phyloP scores from a whole-genome alignment of 768 basidiomycete genomes.

The Trametes coccinea region DNA sequence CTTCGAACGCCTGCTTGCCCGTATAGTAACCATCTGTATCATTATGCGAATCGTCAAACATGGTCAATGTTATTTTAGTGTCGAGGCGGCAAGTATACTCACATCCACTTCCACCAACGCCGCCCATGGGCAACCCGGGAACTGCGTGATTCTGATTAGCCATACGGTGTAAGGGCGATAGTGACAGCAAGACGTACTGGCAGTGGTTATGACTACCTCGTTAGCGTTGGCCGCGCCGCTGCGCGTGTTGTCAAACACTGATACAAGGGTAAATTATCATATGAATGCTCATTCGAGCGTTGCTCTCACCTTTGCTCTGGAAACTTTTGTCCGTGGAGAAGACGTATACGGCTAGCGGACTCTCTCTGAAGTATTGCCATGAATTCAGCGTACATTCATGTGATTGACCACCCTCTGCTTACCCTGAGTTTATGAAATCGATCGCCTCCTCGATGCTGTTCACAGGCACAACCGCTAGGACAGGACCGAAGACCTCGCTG shows the following conservation, averaged over 20 bases:
- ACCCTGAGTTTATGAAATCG: slow-evolving; percentile 63
- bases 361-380: background rate
- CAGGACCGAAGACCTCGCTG: slow-evolving; percentile 84
- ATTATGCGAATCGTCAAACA: background rate
- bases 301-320: slow-evolving; percentile 54
- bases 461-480: slow-evolving; percentile 74
- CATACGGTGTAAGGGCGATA: background rate
- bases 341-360: slow-evolving; percentile 73
- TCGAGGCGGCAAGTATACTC: background rate
- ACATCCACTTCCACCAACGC: background rate
- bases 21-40: slow-evolving; percentile 63
- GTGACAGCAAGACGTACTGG: background rate
- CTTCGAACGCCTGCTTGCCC: slow-evolving; percentile 72
- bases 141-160: background rate
- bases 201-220: background rate
- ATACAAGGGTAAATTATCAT: background rate
- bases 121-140: background rate
- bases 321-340: slow-evolving; percentile 59
- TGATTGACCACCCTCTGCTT: slow-evolving; percentile 14
- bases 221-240: background rate
- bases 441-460: slow-evolving; percentile 70
- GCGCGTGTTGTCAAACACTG: background rate
- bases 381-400: background rate
- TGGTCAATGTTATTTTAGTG: no score
- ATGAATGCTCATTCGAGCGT: background rate